A percentile compares a stretch with the other conserved stretches of the same genome.
Conservation (phyloP, 225 moss, liverwort and hornwort genomes). For the Anthoceros angustus region DNA sequence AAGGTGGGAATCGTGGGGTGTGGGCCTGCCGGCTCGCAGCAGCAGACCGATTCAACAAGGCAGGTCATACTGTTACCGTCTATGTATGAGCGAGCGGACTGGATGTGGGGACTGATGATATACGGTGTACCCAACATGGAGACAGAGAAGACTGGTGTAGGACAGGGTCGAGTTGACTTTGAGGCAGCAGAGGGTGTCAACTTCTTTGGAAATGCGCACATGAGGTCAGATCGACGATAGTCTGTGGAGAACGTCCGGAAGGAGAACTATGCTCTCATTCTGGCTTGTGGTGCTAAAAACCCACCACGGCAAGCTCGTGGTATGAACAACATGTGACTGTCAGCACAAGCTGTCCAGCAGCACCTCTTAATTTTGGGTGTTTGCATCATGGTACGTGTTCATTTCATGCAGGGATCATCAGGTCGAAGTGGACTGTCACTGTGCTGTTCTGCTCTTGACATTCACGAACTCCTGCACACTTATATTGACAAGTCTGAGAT, state of each 20-base stretch:
- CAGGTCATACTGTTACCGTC: constrained; percentile 57
- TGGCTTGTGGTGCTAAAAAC: constrained; percentile 63
- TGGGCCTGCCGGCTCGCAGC: constrained; percentile 75
- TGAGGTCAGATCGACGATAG: constrained; percentile 44
- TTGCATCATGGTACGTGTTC: neutral
- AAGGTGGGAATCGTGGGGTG: constrained; percentile 63
- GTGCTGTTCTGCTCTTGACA: neutral
- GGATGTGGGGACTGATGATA: constrained; percentile 84
- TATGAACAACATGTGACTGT: too few species aligned
- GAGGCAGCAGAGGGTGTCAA: constrained; percentile 58
- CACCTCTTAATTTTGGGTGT: neutral
- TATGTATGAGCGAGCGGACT: constrained; percentile 53
- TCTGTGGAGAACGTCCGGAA: constrained; percentile 39
- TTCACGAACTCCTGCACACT: neutral
- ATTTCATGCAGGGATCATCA: constrained; percentile 45
- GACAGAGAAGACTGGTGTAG: constrained; percentile 59
- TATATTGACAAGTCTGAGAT: neutral
- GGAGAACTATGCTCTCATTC: constrained; percentile 41
- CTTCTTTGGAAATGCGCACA: constrained; percentile 63
- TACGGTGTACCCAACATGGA: constrained; percentile 92
- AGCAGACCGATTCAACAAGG: constrained; percentile 72
- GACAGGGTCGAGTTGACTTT: constrained; percentile 58
- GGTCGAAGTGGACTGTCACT: constrained; percentile 14
- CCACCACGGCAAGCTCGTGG: constrained; percentile 30
- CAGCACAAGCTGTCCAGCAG: neutral